Evolutionary conservation across 768 basidiomycete genomes (phyloP).

Genomic region (Pilatotrama ljubarskyi): DNA sequence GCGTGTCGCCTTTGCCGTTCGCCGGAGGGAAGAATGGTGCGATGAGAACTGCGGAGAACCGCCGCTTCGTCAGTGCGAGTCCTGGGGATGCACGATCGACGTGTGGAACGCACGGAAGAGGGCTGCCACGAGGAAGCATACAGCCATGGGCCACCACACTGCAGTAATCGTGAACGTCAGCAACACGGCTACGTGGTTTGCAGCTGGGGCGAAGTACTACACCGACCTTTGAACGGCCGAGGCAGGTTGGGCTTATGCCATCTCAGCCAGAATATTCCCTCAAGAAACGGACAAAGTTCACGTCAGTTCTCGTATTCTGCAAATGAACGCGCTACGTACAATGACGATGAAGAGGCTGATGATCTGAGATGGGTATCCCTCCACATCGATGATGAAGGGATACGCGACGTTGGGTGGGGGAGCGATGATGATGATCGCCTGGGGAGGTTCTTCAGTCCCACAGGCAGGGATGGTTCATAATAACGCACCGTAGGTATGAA

Average conservation of each 20-base stretch:
- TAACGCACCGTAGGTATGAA: conserved; percentile 50
- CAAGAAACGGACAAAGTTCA: not conserved
- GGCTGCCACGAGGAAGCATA: conserved; percentile 54
- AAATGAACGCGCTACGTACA: conserved; percentile 35
- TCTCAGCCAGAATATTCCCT: conserved; percentile 55
- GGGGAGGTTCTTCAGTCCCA: not conserved
- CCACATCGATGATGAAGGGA: conserved; percentile 61
- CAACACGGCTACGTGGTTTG: too few relatives aligned
- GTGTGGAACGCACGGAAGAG: conserved; percentile 45
- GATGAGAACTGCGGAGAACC: conserved; percentile 44
- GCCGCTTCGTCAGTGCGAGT: not conserved
- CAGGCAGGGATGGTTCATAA: not conserved
- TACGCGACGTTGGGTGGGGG: conserved; percentile 56
- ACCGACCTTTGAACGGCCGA: conserved; percentile 50
- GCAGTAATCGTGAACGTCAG: too few relatives aligned
- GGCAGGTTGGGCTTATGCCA: conserved; percentile 47
- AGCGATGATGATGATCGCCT: conserved; percentile 54
- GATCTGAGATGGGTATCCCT: conserved; percentile 54
- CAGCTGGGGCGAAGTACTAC: too few relatives aligned
- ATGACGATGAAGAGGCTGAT: conserved; percentile 56
- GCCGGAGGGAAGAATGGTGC: conserved; percentile 57
- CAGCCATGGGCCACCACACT: conserved; percentile 56
- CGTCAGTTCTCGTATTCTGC: not conserved
- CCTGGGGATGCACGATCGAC: too few relatives aligned
- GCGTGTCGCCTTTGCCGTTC: conserved; percentile 57